Percentiles rank a stretch among this genome's conserved stretches.
These are phyloP conservation scores for Ligustrum vulgare DNA, from an alignment of 257 asterid species.

Conservation along the genomic window DNA sequence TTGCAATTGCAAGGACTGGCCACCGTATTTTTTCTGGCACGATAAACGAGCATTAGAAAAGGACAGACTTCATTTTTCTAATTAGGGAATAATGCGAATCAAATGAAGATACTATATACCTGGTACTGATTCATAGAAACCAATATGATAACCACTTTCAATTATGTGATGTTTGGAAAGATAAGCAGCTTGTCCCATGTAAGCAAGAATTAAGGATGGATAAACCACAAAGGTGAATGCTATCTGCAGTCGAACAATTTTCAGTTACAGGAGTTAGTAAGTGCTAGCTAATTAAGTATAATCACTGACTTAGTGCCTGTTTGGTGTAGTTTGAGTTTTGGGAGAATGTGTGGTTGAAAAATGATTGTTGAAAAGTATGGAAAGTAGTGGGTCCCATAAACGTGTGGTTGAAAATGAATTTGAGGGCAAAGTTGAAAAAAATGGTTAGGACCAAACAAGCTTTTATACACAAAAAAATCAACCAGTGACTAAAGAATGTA, in stretches of 20 bases:
- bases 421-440: too few relatives aligned
- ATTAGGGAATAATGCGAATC: background rate
- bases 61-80: background rate
- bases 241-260: conserved; percentile 47
- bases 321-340: too few relatives aligned
- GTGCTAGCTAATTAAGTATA: background rate
- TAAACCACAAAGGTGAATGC: conserved; percentile 89
- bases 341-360: too few relatives aligned
- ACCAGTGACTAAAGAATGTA: background rate
- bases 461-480: background rate
- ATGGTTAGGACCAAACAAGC: too few relatives aligned
- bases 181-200: conserved; percentile 99
- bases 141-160: conserved; percentile 69
- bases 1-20: conserved; percentile 95
- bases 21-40: conserved; percentile 70
- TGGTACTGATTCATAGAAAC: conserved; percentile 93
- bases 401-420: too few relatives aligned
- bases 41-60: background rate
- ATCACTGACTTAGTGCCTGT: background rate
- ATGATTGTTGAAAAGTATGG: too few relatives aligned
- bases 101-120: conserved; percentile 40
- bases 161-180: conserved; percentile 82
- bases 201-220: conserved; percentile 92
- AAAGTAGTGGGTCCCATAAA: too few relatives aligned
- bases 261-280: conserved; percentile 13